Base-by-base conservation (phyloP, 1,284 basidiomycete species). In the Cutaneotrichosporon cavernicola region DNA sequence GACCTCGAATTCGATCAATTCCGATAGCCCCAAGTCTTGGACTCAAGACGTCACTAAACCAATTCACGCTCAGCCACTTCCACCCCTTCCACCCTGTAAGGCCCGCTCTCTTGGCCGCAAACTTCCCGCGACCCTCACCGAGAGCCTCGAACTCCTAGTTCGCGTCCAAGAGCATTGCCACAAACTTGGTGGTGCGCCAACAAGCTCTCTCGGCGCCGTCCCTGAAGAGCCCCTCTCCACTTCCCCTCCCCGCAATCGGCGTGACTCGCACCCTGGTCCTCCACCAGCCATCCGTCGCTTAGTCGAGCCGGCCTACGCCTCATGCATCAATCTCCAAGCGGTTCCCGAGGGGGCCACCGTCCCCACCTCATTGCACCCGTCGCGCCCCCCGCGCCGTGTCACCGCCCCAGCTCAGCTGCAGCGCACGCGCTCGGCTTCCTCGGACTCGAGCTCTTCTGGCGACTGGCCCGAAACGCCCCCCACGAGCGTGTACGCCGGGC, bases 41-140 rank as follows among this genome's bases (percentile, higher is more conserved):
- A 50, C 21, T 11, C 14, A 47, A 11, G 46, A 16, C 21, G 47
- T 50, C 10, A 18, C 47, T n/a, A 22, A 13, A 22, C 55, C 55
- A n/a, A 40, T 50, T 21, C 49, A 51, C 49, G 36, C 10, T 9
- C 40, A 56, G 57, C 50, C 38, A 36, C 26, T 58, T 13, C 49
- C 61, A 30, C 31, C 36, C 8, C 11, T 32, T 6, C 61, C 31
- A 8, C 53, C 55, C 30, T 32, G 69, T 50, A 58, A 14, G 22
- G 21, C 38, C 38, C 36, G 55, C 22, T 10, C 58, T 5, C 58
- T 74, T 10, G 67, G 68, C n/a, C 63, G 73, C 26, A 73, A 73
- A 61, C 64, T 74, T 21, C 73, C 75, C 1, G 71, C 72, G 16
- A 62, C 64, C 16, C 62, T 71, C 53, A 75, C 75, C 1, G 74